Conservation (phyloP, 1,139 yeast species). For the Debaryomyces sp. region DNA sequence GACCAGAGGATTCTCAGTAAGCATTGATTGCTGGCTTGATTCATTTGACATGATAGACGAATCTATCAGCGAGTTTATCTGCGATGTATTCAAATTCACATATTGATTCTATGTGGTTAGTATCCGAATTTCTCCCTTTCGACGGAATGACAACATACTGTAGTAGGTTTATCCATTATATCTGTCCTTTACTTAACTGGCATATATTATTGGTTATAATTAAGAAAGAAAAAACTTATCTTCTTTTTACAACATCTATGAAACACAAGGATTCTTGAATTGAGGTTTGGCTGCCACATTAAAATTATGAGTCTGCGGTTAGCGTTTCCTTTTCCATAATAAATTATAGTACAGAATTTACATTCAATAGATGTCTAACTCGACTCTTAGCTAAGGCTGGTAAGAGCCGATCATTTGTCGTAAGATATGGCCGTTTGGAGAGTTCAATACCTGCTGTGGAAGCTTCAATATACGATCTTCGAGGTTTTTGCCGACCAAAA, state of each 20-base stretch:
- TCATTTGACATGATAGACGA: conserved; percentile 15
- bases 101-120: conserved; percentile 4
- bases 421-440: conserved; percentile 59
- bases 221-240: background rate
- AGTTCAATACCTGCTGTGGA: conserved; percentile 58
- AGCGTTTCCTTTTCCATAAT: background rate
- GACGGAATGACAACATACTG: conserved; percentile 3
- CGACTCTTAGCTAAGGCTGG: conserved; percentile 1
- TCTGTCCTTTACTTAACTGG: background rate
- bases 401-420: conserved; percentile 34
- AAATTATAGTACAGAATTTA: background rate
- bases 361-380: background rate
- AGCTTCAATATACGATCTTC: conserved; percentile 54
- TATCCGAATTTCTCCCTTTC: background rate
- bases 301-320: background rate
- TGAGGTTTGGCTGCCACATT: conserved; percentile 4
- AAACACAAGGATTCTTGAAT: conserved; percentile 1
- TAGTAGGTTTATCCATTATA: conserved; percentile 5
- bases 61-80: conserved; percentile 14
- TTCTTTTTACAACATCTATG: conserved; percentile 6
- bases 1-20: conserved; percentile 12
- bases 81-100: conserved; percentile 9
- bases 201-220: background rate
- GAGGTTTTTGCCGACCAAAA: conserved; percentile 55
- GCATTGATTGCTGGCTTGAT: conserved; percentile 6